Evolutionary conservation across 768 basidiomycete genomes (phyloP).

Genomic region (Chalciporus sphaerocephalus): DNA sequence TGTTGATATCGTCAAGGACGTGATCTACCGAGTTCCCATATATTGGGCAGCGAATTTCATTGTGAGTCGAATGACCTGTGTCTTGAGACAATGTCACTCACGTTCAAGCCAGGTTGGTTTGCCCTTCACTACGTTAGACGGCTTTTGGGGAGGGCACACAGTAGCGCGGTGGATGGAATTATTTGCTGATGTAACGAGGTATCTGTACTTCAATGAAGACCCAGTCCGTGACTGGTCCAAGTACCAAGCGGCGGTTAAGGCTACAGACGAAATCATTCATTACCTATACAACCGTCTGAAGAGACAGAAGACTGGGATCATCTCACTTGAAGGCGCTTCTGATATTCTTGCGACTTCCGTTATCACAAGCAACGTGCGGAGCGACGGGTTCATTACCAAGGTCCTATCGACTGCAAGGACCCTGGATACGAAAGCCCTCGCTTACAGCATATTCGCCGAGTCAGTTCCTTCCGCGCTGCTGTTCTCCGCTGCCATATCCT

Average conservation of each 20-base stretch:
- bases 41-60: constrained; percentile 57
- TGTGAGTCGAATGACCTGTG: constrained; percentile 36
- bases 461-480: constrained; percentile 51
- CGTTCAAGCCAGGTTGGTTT: constrained; percentile 25
- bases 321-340: constrained; percentile 19
- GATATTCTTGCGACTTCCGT: constrained; percentile 20
- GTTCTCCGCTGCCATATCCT: constrained; percentile 53
- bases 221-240: constrained; percentile 32
- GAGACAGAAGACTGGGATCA: constrained; percentile 12
- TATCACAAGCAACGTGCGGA: constrained; percentile 21
- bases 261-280: constrained; percentile 23
- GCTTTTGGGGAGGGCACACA: constrained; percentile 38
- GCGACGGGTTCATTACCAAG: constrained; percentile 18
- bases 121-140: constrained; percentile 30
- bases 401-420: constrained; percentile 7
- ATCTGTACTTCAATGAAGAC: constrained; percentile 34
- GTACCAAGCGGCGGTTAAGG: constrained; percentile 23
- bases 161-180: constrained; percentile 45
- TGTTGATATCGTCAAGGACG: constrained; percentile 63
- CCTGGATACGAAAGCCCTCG: constrained; percentile 33
- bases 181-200: constrained; percentile 44
- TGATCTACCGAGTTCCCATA: constrained; percentile 58
- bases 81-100: background rate
- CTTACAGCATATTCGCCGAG: constrained; percentile 49
- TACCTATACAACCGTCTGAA: constrained; percentile 23